Conservation (phyloP, 306 rosid species). For the Gastrolobium bilobum region DNA sequence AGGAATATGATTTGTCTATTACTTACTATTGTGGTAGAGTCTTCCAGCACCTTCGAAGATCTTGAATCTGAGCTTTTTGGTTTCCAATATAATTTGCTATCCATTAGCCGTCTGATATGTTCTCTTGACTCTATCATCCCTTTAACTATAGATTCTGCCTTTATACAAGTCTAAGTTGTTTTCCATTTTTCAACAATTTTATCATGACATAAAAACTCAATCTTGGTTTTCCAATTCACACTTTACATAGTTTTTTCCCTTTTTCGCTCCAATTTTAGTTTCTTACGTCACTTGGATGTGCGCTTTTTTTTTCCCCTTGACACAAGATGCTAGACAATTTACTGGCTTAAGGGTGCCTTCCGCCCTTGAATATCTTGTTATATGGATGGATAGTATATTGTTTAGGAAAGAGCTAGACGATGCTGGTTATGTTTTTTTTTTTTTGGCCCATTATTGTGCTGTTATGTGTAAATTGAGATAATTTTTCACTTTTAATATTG, state of each 20-base stretch:
- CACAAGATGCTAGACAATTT: background rate
- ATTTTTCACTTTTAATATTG: slow-evolving; percentile 14
- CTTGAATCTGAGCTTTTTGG: no score
- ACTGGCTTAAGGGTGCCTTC: background rate
- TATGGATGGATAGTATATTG: background rate
- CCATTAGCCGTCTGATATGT: no score
- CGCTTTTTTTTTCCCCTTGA: background rate
- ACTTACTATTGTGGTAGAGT: no score
- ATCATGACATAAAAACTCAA: no score
- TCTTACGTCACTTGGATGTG: background rate
- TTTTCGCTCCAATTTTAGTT: background rate
- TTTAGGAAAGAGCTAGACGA: slow-evolving; percentile 16
- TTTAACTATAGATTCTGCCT: no score
- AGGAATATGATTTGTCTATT: no score
- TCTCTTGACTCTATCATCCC: no score
- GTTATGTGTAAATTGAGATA: background rate
- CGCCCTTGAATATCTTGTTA: slow-evolving; percentile 16
- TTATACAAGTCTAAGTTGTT: no score
- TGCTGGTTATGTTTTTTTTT: background rate
- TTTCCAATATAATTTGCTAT: no score
- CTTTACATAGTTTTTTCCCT: background rate
- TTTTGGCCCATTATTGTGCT: background rate
- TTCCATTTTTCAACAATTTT: no score
- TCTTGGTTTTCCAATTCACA: no score
- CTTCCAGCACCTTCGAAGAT: no score